phyloP scores from a whole-genome alignment of 73 alveolate genomes.

The Paramecium sonneborni region DNA sequence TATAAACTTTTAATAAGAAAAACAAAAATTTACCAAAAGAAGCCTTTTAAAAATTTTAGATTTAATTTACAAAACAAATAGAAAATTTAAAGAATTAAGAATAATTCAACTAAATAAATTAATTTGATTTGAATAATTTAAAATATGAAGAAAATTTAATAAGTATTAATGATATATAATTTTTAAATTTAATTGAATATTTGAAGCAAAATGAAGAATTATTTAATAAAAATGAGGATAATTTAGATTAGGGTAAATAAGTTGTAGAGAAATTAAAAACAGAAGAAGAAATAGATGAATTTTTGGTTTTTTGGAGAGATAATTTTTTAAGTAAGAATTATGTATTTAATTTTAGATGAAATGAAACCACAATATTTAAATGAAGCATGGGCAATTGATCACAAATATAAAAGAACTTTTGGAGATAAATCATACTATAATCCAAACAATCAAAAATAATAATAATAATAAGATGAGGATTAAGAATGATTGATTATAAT shows the following conservation, averaged over 20 bases:
- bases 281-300: slow-evolving; percentile 74
- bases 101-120: background rate
- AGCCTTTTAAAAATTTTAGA: background rate
- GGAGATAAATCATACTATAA: slow-evolving; percentile 73
- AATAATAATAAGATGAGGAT: background rate
- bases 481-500: background rate
- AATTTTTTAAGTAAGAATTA: slow-evolving; percentile 69
- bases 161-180: background rate
- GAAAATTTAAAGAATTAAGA: background rate
- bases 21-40: slow-evolving; percentile 13
- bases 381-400: slow-evolving; percentile 94
- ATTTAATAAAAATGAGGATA: slow-evolving; percentile 42
- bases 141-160: background rate
- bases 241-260: slow-evolving; percentile 85
- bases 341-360: slow-evolving; percentile 57
- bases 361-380: slow-evolving; percentile 93
- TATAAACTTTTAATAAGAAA: background rate
- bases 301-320: slow-evolving; percentile 94
- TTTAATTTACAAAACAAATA: background rate
- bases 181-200: background rate
- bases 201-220: background rate
- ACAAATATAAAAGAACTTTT: slow-evolving; percentile 87
- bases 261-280: slow-evolving; percentile 83
- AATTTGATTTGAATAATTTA: background rate
- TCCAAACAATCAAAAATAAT: background rate